Percentiles rank a stretch among this genome's conserved stretches.
Conservation (phyloP, 192 early-diverging fungal species). For the Mortierella alpina region DNA sequence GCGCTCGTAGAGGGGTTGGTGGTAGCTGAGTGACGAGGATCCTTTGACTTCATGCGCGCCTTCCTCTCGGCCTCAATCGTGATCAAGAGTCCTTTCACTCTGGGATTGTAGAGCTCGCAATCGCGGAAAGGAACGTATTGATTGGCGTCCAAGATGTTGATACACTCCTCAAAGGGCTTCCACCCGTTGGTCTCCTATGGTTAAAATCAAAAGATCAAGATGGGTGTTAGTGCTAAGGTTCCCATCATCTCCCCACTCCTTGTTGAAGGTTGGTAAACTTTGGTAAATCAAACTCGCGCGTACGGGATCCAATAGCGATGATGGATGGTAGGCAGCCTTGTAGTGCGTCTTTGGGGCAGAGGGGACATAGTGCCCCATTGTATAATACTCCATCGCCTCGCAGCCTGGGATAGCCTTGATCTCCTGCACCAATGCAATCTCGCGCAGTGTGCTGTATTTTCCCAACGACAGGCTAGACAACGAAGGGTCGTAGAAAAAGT, state of each 20-base stretch:
- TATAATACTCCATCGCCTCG: conserved; percentile 85
- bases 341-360: conserved; percentile 92
- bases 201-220: conserved; percentile 9
- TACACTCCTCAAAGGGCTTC: conserved; percentile 62
- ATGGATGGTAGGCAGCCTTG: conserved; percentile 89
- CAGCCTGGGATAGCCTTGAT: conserved; percentile 57
- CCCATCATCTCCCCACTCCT: neutral
- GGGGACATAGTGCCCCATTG: conserved; percentile 92
- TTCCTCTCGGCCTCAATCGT: conserved; percentile 37
- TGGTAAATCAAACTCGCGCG: conserved; percentile 31
- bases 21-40: neutral
- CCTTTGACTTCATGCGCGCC: conserved; percentile 11
- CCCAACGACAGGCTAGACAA: conserved; percentile 80
- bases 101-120: conserved; percentile 31
- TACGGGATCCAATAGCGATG: conserved; percentile 82
- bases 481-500: conserved; percentile 94
- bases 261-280: conserved; percentile 14
- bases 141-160: conserved; percentile 62
- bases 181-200: conserved; percentile 57
- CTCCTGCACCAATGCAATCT: conserved; percentile 75
- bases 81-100: conserved; percentile 47
- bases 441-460: conserved; percentile 85
- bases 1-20: neutral
- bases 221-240: conserved; percentile 16
- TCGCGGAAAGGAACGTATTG: conserved; percentile 61